Conservation (phyloP, 1,284 basidiomycete genomes). For the Tilletiopsis washingtonensis region DNA sequence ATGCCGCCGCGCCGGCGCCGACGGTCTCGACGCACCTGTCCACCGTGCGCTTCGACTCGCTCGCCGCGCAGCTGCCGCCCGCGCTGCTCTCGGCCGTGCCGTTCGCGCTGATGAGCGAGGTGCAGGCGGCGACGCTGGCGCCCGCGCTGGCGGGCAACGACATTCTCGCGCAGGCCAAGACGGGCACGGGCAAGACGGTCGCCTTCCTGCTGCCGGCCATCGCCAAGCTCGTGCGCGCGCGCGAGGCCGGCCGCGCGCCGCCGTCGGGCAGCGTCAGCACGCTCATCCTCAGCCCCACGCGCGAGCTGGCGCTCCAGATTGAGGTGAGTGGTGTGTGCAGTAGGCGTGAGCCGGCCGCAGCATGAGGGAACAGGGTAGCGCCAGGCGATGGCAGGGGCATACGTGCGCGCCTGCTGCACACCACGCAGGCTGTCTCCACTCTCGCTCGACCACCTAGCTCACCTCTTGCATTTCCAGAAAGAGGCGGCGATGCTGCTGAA, state of each 20-base stretch:
- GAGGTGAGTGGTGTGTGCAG: background rate
- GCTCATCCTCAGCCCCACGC: slow-evolving; percentile 51
- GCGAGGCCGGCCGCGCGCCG: slow-evolving; percentile 4
- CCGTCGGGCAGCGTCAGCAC: slow-evolving; percentile 38
- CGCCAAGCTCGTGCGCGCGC: slow-evolving; percentile 50
- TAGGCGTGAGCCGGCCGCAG: background rate
- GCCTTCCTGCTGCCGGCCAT: slow-evolving; percentile 83
- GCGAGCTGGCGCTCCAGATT: slow-evolving; percentile 52
- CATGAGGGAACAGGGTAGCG: background rate
- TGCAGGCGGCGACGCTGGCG: slow-evolving; percentile 53
- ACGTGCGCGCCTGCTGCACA: too few relatives aligned
- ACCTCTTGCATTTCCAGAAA: slow-evolving; percentile 7
- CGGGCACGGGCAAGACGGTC: slow-evolving; percentile 86
- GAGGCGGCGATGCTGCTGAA: slow-evolving; percentile 35
- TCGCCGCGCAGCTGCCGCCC: too few relatives aligned
- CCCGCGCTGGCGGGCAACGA: slow-evolving; percentile 49
- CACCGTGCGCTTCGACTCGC: too few relatives aligned
- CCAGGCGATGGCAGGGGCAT: too few relatives aligned
- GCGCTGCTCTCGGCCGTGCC: slow-evolving; percentile 33
- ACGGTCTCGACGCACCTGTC: too few relatives aligned
- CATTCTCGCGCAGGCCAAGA: slow-evolving; percentile 71
- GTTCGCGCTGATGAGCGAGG: slow-evolving; percentile 49
- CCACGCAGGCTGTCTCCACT: too few relatives aligned
- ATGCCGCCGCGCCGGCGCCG: too few relatives aligned
- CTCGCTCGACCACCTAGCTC: too few relatives aligned